Percentiles rank a stretch among this genome's conserved stretches.
phyloP scores from a whole-genome alignment of 805 yeast species.

The Wickerhamiella australiensis region DNA sequence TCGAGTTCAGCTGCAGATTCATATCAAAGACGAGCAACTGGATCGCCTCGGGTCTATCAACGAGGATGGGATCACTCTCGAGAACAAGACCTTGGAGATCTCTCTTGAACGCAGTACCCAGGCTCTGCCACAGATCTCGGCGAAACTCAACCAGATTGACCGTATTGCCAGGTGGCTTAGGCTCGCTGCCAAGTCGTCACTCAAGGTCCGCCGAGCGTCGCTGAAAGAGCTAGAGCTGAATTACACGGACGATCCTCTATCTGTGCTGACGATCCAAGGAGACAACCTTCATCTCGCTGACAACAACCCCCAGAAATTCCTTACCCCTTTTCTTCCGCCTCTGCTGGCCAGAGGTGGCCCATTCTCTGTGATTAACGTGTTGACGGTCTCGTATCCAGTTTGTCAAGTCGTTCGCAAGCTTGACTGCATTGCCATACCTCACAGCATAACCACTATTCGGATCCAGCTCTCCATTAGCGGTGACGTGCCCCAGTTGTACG shows the following conservation, averaged over 20 bases:
- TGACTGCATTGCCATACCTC: constrained; percentile 21
- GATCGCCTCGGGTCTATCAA: constrained; percentile 3
- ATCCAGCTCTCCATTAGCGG: constrained; percentile 12
- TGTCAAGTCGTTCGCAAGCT: constrained; percentile 16
- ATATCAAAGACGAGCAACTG: constrained; percentile 3
- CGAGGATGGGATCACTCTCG: constrained; percentile 5
- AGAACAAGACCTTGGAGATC: not conserved
- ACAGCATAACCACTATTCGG: constrained; percentile 18
- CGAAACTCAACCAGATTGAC: constrained; percentile 13
- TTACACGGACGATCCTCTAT: constrained; percentile 15
- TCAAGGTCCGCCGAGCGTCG: constrained; percentile 18
- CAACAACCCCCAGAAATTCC: constrained; percentile 20
- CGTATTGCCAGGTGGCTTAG: constrained; percentile 19
- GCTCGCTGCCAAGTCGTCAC: constrained; percentile 16
- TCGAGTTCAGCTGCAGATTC: constrained; percentile 7
- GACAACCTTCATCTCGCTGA: constrained; percentile 15
- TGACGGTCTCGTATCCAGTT: constrained; percentile 16
- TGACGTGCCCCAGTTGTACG: constrained; percentile 16
- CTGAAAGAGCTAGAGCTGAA: constrained; percentile 17
- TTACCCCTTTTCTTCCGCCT: constrained; percentile 22
- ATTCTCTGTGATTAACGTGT: constrained; percentile 15
- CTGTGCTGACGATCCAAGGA: constrained; percentile 14
- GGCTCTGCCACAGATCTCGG: not conserved
- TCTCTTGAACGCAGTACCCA: not conserved
- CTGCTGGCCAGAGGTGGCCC: constrained; percentile 19